These are phyloP conservation scores for Excoecaria cochinchinensis DNA, from an alignment of 345 rosid species.

Conservation along the genomic window DNA sequence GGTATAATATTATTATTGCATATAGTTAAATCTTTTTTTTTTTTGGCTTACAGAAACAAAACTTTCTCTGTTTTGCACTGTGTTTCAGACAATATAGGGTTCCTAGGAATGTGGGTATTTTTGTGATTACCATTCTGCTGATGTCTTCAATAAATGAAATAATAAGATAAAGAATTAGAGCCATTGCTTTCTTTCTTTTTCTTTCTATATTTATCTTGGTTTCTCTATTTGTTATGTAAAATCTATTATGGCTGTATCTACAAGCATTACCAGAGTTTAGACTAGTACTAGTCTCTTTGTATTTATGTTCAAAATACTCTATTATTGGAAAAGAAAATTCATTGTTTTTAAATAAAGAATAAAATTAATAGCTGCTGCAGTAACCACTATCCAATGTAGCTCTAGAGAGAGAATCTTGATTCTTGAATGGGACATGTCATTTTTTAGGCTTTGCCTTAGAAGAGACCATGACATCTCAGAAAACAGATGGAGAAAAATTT, in stretches of 20 bases:
- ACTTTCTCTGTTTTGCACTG: slow-evolving; percentile 36
- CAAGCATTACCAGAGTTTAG: slow-evolving; percentile 16
- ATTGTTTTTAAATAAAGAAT: too few species aligned
- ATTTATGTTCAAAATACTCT: not conserved
- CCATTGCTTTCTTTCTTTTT: slow-evolving; percentile 11
- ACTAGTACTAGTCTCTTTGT: slow-evolving; percentile 15
- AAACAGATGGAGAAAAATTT: not conserved
- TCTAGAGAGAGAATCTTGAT: slow-evolving; percentile 10
- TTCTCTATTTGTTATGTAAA: slow-evolving; percentile 22
- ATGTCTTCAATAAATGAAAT: slow-evolving; percentile 16
- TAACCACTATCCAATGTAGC: slow-evolving; percentile 16
- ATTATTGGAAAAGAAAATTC: too few species aligned
- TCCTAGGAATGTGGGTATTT: slow-evolving; percentile 31
- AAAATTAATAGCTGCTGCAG: not conserved
- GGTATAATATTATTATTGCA: not conserved
- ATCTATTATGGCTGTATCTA: slow-evolving; percentile 22
- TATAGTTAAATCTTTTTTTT: not conserved
- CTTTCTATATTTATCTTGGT: not conserved
- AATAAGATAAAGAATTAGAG: not conserved
- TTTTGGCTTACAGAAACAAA: not conserved
- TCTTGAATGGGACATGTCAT: slow-evolving; percentile 8
- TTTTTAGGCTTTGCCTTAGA: not conserved
- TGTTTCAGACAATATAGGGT: slow-evolving; percentile 26
- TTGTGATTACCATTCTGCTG: slow-evolving; percentile 22
- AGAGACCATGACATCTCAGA: slow-evolving; percentile 19